These are phyloP conservation scores for Ogataea trehalophila DNA, from an alignment of 805 yeast species.

Conservation along the genomic window DNA sequence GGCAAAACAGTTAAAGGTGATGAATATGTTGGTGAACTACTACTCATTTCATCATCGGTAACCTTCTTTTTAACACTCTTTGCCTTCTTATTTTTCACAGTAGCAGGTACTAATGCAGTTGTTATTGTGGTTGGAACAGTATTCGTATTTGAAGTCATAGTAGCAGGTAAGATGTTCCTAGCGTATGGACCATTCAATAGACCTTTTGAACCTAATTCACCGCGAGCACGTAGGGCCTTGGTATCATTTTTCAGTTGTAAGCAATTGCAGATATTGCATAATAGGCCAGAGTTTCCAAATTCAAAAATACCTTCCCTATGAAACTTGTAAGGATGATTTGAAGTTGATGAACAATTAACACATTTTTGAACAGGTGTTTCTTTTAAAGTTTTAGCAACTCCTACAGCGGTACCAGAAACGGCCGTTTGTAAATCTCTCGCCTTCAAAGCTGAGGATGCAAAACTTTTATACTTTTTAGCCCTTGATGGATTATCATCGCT, in stretches of 20 bases:
- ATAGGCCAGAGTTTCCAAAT: constrained; percentile 31
- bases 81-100: constrained; percentile 12
- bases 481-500: constrained; percentile 23
- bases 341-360: constrained; percentile 27
- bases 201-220: constrained; percentile 30
- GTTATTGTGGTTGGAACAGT: neutral
- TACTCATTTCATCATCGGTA: constrained; percentile 5
- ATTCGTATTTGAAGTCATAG: neutral
- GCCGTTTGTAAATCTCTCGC: constrained; percentile 1
- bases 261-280: constrained; percentile 27
- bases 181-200: constrained; percentile 30
- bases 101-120: neutral
- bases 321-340: constrained; percentile 30
- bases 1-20: constrained; percentile 11
- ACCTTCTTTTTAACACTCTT: constrained; percentile 4
- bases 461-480: constrained; percentile 29
- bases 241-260: constrained; percentile 21
- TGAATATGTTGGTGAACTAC: constrained; percentile 5
- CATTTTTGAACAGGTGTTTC: constrained; percentile 16
- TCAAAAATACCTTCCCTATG: constrained; percentile 31
- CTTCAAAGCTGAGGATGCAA: constrained; percentile 13
- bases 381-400: too few relatives aligned
- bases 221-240: constrained; percentile 25
- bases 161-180: constrained; percentile 1
- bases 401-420: too few relatives aligned